These are phyloP conservation scores for Fusarium multiceps DNA, from an alignment of 2,329 filamentous ascomycete genomes.

Conservation along the genomic window DNA sequence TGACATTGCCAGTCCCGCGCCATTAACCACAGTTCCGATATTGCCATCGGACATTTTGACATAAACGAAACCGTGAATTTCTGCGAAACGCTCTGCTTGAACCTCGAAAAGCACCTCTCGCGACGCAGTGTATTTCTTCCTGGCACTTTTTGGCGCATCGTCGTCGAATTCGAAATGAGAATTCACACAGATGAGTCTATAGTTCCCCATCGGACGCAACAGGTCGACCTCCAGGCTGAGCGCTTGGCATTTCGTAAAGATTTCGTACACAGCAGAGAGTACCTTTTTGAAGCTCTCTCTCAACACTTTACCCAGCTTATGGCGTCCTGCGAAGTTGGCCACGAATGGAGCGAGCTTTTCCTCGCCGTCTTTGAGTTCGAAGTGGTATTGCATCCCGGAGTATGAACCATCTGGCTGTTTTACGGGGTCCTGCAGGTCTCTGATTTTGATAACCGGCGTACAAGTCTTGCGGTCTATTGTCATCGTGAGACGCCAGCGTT, in stretches of 20 bases:
- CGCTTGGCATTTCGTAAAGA: slow-evolving; percentile 61
- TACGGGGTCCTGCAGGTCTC: slow-evolving; percentile 12
- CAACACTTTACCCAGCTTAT: background rate
- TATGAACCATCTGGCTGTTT: slow-evolving; percentile 24
- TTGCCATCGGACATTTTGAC: slow-evolving; percentile 67
- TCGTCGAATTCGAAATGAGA: slow-evolving; percentile 62
- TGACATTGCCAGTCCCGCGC: slow-evolving; percentile 91
- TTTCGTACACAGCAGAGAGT: slow-evolving; percentile 41
- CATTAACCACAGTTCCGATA: slow-evolving; percentile 88
- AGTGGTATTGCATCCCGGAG: slow-evolving; percentile 29
- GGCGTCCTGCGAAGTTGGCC: slow-evolving; percentile 20
- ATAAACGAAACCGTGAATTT: slow-evolving; percentile 80
- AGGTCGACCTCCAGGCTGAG: slow-evolving; percentile 58
- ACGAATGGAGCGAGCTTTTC: slow-evolving; percentile 24
- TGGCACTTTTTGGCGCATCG: slow-evolving; percentile 56
- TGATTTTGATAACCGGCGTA: slow-evolving; percentile 52
- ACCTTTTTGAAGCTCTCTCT: slow-evolving; percentile 34
- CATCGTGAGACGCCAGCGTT: slow-evolving; percentile 56
- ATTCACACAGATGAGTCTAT: slow-evolving; percentile 47
- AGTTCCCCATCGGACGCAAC: slow-evolving; percentile 46
- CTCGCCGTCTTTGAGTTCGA: slow-evolving; percentile 36
- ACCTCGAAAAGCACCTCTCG: slow-evolving; percentile 52
- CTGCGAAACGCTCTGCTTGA: slow-evolving; percentile 51
- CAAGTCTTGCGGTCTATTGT: slow-evolving; percentile 57
- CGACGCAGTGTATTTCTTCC: slow-evolving; percentile 50